Percentiles rank a stretch among this genome's conserved stretches.
Conservation (phyloP, 495 filamentous ascomycete genomes). For the Penicillium diatomitis region DNA sequence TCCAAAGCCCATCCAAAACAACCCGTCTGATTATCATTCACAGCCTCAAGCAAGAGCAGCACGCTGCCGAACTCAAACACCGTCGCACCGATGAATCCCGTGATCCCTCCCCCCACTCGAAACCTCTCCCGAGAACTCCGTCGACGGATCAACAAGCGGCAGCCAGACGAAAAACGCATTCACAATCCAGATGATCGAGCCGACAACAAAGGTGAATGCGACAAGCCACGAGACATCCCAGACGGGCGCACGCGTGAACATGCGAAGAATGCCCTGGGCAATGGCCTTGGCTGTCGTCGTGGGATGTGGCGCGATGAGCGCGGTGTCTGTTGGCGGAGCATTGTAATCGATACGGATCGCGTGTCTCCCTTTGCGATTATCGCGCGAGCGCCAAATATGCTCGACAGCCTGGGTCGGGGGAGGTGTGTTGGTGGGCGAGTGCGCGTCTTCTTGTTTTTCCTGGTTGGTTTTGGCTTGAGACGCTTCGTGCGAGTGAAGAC, state of each 20-base stretch:
- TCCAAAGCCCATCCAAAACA: slow-evolving; percentile 69
- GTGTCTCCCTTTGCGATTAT: slow-evolving; percentile 65
- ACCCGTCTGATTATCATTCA: slow-evolving; percentile 55
- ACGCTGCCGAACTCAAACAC: slow-evolving; percentile 60
- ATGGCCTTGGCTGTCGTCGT: slow-evolving; percentile 36
- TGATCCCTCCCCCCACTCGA: slow-evolving; percentile 49
- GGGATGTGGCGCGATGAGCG: slow-evolving; percentile 26
- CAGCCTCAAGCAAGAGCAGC: slow-evolving; percentile 56
- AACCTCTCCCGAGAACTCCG: slow-evolving; percentile 46
- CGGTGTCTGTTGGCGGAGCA: slow-evolving; percentile 10
- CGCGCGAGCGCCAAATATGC: slow-evolving; percentile 53
- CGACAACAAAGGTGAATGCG: slow-evolving; percentile 54
- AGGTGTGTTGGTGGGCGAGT: neutral
- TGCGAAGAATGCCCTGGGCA: slow-evolving; percentile 38
- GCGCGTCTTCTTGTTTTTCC: neutral
- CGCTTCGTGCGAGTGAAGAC: neutral
- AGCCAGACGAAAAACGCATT: slow-evolving; percentile 62
- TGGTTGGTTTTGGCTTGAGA: neutral
- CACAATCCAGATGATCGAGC: slow-evolving; percentile 56
- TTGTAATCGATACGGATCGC: slow-evolving; percentile 38
- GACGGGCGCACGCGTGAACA: slow-evolving; percentile 49
- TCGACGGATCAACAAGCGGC: slow-evolving; percentile 44
- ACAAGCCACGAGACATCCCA: slow-evolving; percentile 66
- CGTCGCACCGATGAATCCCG: slow-evolving; percentile 60
- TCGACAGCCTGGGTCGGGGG: slow-evolving; percentile 12